Base-by-base conservation (phyloP, 1,284 basidiomycete genomes). In the Meira miltonrushii region DNA sequence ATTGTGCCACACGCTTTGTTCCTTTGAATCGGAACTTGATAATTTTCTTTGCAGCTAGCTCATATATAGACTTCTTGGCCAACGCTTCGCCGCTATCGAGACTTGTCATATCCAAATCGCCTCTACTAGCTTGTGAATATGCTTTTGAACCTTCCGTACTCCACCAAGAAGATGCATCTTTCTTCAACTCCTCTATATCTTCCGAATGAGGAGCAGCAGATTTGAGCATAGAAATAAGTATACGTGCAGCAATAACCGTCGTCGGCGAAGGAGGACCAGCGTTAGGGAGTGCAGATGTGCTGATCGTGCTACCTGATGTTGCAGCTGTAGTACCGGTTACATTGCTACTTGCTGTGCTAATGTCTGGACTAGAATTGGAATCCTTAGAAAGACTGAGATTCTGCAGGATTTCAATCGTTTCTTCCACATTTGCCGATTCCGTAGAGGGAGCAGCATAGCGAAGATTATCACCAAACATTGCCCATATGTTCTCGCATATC, bases 1-100 rank as follows among this genome's bases (percentile, higher is more conserved):
- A 48, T 13, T n/a, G 6, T 13, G 25, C 21, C 7, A 48, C 23
- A 13, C 46, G 17, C 23, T 23, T 48, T 48, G 17, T 17, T 13
- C 8, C 17, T 4, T 23, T 15, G 46, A 48, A 48, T 12, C 25
- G 13, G 8, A 48, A 6, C 23, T 61, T 53, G 41, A 77, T 63
- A 19, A 75, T 57, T 55, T 71, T 65, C 55, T 75, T 74, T 7
- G 74, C 72, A 10, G 75, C 69, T 59, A 77, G 66, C 15, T 64
- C 68, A 49, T 77, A 77, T 11, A 74, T 68, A 1, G 72, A 68
- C 25, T 73, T 69, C n/a, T 67, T 66, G 3, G 71, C 71, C 43
- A 77, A 58, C 25, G 61, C 37, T 11, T 60, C 60, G 25, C 67
- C 55, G 46, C 19, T 61, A 50, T 38, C 15, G 37, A 19, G 19